A percentile compares a stretch with the other conserved stretches of the same genome.
Conservation (phyloP, 305 asterid species). For the Rubia peregrina region DNA sequence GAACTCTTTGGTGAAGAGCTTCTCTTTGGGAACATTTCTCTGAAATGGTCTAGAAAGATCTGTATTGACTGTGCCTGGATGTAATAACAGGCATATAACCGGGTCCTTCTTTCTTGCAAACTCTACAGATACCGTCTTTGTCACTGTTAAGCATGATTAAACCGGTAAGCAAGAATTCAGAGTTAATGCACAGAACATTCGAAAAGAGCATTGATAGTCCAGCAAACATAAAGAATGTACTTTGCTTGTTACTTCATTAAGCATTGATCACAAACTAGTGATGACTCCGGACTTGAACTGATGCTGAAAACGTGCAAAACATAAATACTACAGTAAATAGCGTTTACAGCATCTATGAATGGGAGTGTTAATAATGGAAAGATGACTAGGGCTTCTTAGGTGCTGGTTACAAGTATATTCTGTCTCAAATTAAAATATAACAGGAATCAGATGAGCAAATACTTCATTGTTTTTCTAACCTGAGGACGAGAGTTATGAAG, state of each 20-base stretch:
- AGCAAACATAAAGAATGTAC: background rate
- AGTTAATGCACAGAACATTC: background rate
- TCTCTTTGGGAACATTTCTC: conserved; percentile 60
- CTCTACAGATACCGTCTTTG: conserved; percentile 62
- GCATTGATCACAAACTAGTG: background rate
- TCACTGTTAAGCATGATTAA: conserved; percentile 41
- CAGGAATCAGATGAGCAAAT: background rate
- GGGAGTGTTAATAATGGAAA: background rate
- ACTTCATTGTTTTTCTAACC: background rate
- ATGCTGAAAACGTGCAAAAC: background rate
- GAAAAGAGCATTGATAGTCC: background rate
- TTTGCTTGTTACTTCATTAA: background rate
- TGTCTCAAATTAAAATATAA: background rate
- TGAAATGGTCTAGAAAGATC: conserved; percentile 89
- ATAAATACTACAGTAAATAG: background rate
- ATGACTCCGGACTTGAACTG: background rate
- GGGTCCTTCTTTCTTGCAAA: conserved; percentile 71
- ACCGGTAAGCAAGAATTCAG: background rate
- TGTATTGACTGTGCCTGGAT: conserved; percentile 98
- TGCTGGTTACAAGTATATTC: background rate
- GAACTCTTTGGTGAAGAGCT: conserved; percentile 75
- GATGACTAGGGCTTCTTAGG: background rate
- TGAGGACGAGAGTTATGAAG: background rate
- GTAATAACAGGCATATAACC: conserved; percentile 67
- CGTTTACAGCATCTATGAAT: background rate